Conservation (phyloP, 2,329 filamentous ascomycete genomes). For the Aspergillus carbonarius region DNA sequence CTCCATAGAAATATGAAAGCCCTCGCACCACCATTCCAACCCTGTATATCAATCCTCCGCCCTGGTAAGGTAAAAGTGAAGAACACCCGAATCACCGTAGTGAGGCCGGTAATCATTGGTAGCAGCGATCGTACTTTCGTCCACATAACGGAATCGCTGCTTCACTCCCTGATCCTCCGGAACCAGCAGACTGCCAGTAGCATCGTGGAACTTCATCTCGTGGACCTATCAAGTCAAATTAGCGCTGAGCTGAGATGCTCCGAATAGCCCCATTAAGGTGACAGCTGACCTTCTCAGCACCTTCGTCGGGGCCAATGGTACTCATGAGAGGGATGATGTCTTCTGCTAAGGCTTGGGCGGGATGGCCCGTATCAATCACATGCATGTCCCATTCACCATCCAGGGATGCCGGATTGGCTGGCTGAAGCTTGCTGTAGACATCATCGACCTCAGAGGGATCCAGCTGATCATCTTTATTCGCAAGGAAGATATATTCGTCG, state of each 20-base stretch:
- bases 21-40: background rate
- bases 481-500: background rate
- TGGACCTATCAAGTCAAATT: background rate
- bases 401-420: background rate
- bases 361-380: background rate
- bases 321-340: background rate
- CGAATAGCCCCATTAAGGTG: background rate
- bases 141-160: background rate
- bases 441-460: background rate
- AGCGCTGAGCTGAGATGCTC: background rate
- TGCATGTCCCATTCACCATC: background rate
- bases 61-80: background rate
- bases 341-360: background rate
- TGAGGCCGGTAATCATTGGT: background rate
- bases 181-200: background rate
- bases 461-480: background rate
- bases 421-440: background rate
- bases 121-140: background rate
- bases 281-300: background rate
- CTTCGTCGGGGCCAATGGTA: background rate
- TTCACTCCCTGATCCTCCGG: background rate
- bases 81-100: background rate
- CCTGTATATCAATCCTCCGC: background rate
- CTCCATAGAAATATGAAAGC: background rate
- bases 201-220: background rate